A percentile compares a stretch with the other conserved stretches of the same genome.
Conservation (phyloP, 2,329 filamentous ascomycete species). For the Pezicula carpinea region DNA sequence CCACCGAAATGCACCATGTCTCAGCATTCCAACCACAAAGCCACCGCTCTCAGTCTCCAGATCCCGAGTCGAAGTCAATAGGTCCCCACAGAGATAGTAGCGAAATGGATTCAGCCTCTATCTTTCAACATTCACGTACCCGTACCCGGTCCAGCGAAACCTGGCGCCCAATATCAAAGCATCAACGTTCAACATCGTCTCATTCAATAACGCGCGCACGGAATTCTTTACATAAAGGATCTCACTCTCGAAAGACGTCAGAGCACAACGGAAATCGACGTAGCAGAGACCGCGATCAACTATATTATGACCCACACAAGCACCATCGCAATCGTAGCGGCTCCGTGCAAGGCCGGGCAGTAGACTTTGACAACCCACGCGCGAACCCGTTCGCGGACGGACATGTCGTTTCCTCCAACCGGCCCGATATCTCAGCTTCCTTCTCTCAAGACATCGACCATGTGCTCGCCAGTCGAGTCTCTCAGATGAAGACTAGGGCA, state of each 20-base stretch:
- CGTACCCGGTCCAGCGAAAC: background rate
- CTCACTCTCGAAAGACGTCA: background rate
- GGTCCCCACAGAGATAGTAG: background rate
- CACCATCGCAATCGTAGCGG: conserved; percentile 11
- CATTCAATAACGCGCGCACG: background rate
- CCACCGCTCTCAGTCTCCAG: conserved; percentile 11
- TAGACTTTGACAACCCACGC: conserved; percentile 17
- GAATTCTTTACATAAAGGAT: background rate
- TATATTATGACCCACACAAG: conserved; percentile 15
- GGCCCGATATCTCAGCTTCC: background rate
- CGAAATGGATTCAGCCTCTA: background rate
- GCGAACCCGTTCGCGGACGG: conserved; percentile 2
- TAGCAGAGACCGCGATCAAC: conserved; percentile 13
- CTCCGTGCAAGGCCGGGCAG: conserved; percentile 14
- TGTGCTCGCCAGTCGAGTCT: background rate
- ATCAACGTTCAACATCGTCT: background rate
- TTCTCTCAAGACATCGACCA: background rate
- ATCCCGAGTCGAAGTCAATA: background rate
- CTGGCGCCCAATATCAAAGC: background rate
- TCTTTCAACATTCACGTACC: background rate
- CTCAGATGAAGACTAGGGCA: background rate
- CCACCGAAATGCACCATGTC: conserved; percentile 6
- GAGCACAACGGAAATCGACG: conserved; percentile 6
- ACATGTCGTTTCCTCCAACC: background rate
- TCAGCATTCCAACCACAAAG: conserved; percentile 8